Base-by-base conservation (phyloP, 345 rosid species). In the Dipteronia sinensis region DNA sequence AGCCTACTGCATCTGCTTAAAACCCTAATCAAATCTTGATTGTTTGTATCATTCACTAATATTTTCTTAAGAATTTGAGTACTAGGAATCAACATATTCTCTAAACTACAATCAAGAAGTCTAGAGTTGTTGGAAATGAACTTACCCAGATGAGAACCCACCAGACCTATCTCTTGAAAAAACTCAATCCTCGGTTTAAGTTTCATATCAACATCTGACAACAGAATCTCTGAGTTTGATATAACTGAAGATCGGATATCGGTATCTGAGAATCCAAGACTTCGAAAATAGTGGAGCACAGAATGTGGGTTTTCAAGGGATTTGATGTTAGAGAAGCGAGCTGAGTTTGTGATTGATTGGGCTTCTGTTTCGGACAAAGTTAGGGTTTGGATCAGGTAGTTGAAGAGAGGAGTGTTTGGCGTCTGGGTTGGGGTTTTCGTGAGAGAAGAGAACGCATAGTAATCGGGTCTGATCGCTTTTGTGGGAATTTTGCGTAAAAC, bases 171-270 rank as follows among this genome's bases (percentile, higher is more conserved):
- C 17, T 75, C 71, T 34, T 82, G 80, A 34, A 86, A 79, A 16
- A 79, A 56, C 58, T 76, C 75, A 25, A 86, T 69, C 72, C 82
- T 86, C 7, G 89, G 85, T 72, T 62, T 67, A 11, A 86, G 74
- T 42, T 16, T 75, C 55, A 34, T 83, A 3, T 80, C 78, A 2
- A 78, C 3, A 29, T 66, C 47, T 15, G 53, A 55, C 6, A 83
- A 55, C 61, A 87, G 81, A 62, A 87, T 38, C 44, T 79, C 79
- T 10, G 89, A 85, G 0, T 65, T 2, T 4, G 16, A 20, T 23
- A 29, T 61, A 34, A 73, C 51, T 2, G 84, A 53, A 6, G 75
- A 53, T 13, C 29, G 72, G 58, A 86, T 83, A 2, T 83, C 73
- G 64, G 72, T 7, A 22, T 78, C 71, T 2, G 85, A 77, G 27